phyloP scores from a whole-genome alignment of 176 grass and related monocot genomes.

The Carex myosuroides region DNA sequence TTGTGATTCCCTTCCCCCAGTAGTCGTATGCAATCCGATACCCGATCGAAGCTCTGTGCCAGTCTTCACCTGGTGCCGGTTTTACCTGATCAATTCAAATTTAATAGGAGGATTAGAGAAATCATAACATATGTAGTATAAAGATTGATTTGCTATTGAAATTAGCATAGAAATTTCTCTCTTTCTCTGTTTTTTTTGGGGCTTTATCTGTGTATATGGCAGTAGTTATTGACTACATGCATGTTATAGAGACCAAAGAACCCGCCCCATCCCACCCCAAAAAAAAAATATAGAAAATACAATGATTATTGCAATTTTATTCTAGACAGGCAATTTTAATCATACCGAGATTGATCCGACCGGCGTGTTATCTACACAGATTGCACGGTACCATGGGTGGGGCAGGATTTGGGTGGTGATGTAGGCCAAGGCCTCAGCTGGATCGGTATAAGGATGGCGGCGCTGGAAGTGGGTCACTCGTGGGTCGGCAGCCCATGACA shows the following conservation, averaged over 20 bases:
- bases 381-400: slow-evolving; percentile 73
- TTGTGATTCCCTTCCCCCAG: slow-evolving; percentile 59
- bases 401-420: slow-evolving; percentile 50
- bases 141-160: background rate
- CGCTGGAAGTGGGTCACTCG: slow-evolving; percentile 60
- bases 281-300: too few relatives aligned
- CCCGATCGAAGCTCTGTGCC: slow-evolving; percentile 44
- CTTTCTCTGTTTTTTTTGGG: background rate
- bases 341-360: slow-evolving; percentile 55
- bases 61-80: background rate
- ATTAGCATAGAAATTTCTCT: background rate
- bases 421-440: slow-evolving; percentile 46
- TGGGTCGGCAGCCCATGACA: slow-evolving; percentile 62
- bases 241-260: too few relatives aligned
- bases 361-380: slow-evolving; percentile 28
- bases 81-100: background rate
- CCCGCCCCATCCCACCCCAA: too few relatives aligned
- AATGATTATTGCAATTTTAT: too few relatives aligned
- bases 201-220: too few relatives aligned
- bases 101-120: background rate
- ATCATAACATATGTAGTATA: background rate
- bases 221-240: too few relatives aligned
- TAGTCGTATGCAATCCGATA: slow-evolving; percentile 48
- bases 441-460: slow-evolving; percentile 33
- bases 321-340: background rate